Percentiles rank a stretch among this genome's conserved stretches.
phyloP scores from a whole-genome alignment of 805 yeast genomes.

The Candida verbasci region DNA sequence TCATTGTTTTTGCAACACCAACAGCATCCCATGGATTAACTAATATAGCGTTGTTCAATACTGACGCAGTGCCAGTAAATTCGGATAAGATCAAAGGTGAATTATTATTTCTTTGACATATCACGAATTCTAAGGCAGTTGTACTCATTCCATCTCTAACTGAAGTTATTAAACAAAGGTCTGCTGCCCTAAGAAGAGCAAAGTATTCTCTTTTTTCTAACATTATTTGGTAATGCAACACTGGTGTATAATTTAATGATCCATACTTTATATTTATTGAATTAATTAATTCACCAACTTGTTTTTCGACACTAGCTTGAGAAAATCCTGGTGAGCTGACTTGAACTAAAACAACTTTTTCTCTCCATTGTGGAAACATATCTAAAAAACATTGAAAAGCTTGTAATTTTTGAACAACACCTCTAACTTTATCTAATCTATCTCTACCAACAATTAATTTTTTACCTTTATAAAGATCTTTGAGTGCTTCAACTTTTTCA shows the following conservation, averaged over 20 bases:
- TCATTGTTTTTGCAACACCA: constrained; percentile 82
- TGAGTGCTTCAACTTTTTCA: constrained; percentile 61
- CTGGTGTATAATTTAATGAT: constrained; percentile 75
- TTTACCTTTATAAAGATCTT: constrained; percentile 56
- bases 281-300: constrained; percentile 77
- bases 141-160: constrained; percentile 97
- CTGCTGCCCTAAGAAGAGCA: constrained; percentile 85
- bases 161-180: constrained; percentile 81
- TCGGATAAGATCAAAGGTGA: constrained; percentile 86
- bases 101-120: constrained; percentile 70
- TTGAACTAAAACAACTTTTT: constrained; percentile 82
- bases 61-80: constrained; percentile 83
- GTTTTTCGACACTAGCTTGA: constrained; percentile 65
- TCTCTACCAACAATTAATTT: constrained; percentile 93
- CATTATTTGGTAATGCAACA: constrained; percentile 88
- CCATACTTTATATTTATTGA: constrained; percentile 86
- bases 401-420: constrained; percentile 87
- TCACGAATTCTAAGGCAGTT: constrained; percentile 86
- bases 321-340: constrained; percentile 77
- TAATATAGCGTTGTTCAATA: constrained; percentile 65
- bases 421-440: constrained; percentile 84
- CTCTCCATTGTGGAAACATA: constrained; percentile 90
- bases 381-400: constrained; percentile 86
- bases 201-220: constrained; percentile 84
- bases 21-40: constrained; percentile 98